A percentile compares a stretch with the other conserved stretches of the same genome.
Conservation (phyloP, 805 yeast species). For the Schwanniomyces vanrijiae region DNA sequence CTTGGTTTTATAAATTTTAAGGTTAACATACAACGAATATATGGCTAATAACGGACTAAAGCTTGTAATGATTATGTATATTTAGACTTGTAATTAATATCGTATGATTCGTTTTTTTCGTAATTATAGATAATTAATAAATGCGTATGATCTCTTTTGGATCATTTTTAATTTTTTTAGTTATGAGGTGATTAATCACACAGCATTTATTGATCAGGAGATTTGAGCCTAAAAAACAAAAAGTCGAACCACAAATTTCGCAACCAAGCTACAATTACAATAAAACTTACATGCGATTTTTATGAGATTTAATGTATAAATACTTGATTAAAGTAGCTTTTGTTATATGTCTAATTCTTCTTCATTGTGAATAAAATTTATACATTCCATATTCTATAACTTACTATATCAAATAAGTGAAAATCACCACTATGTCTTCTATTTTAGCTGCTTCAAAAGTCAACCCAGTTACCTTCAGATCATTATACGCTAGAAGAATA, state of each 20-base stretch:
- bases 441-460: conserved; percentile 1
- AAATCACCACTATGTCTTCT: not conserved
- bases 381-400: not conserved
- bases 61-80: not conserved
- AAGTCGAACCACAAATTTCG: conserved; percentile 1
- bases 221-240: not conserved
- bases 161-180: too few relatives aligned
- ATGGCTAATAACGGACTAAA: not conserved
- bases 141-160: not conserved
- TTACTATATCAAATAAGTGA: not conserved
- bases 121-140: not conserved
- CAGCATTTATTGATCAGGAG: not conserved
- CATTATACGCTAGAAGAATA: conserved; percentile 25
- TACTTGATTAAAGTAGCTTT: not conserved
- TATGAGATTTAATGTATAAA: not conserved
- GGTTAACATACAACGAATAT: not conserved
- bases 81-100: not conserved
- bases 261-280: not conserved
- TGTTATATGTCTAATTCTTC: not conserved
- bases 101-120: not conserved
- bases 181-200: not conserved
- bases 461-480: conserved; percentile 17
- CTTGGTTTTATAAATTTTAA: not conserved
- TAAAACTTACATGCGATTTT: not conserved
- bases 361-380: not conserved